These are phyloP conservation scores for Aspergillus japonicus DNA, from an alignment of 2,329 filamentous ascomycete genomes.

Conservation along the genomic window DNA sequence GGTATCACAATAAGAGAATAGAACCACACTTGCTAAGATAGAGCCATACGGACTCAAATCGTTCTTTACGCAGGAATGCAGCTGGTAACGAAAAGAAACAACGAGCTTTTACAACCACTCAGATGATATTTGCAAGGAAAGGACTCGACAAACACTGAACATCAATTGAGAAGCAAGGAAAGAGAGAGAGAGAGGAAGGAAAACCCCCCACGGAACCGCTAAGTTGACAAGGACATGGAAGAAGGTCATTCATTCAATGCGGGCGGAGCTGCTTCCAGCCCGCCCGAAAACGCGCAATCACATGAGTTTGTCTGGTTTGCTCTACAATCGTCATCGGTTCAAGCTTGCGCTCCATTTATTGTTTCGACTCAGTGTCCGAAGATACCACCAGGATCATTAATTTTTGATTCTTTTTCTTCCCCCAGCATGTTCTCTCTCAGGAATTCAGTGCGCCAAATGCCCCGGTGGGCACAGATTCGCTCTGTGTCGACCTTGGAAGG, in stretches of 20 bases:
- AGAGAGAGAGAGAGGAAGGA: background rate
- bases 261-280: background rate
- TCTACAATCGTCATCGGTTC: conserved; percentile 12
- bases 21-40: background rate
- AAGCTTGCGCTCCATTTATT: background rate
- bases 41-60: background rate
- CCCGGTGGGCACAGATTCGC: conserved; percentile 29
- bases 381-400: background rate
- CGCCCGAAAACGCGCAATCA: conserved; percentile 24
- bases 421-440: conserved; percentile 27
- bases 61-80: background rate
- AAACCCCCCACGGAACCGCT: background rate
- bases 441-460: conserved; percentile 21
- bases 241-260: background rate
- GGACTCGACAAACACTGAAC: too few relatives aligned
- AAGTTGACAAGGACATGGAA: background rate
- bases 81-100: background rate
- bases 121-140: background rate
- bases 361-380: background rate
- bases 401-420: background rate
- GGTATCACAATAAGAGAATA: conserved; percentile 9
- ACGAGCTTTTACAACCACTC: background rate
- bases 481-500: conserved; percentile 39
- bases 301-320: conserved; percentile 35
- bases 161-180: background rate